Conservation (phyloP, 257 asterid genomes). For the Solanum arcanum region DNA sequence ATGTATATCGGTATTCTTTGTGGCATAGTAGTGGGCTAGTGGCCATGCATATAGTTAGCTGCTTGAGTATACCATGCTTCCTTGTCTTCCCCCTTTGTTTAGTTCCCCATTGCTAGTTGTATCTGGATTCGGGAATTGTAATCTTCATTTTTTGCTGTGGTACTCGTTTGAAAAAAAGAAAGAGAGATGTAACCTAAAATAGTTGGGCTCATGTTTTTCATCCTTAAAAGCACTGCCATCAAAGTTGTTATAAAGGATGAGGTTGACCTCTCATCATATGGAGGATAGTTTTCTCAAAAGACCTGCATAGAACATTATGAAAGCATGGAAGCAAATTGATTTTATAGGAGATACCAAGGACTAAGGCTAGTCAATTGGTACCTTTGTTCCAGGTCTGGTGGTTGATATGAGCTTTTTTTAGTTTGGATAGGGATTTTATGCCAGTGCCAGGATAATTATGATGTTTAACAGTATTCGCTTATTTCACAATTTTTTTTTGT, state of each 20-base stretch:
- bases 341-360: background rate
- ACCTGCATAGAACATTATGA: background rate
- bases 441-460: background rate
- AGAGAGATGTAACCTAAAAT: background rate
- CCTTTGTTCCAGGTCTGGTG: background rate
- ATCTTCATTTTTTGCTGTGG: background rate
- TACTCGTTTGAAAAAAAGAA: background rate
- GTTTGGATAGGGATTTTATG: background rate
- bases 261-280: background rate
- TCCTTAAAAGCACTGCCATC: background rate
- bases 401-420: background rate
- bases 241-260: background rate
- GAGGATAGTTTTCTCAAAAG: background rate
- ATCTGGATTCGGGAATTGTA: background rate
- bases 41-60: background rate
- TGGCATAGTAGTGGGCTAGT: background rate
- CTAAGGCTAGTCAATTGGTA: background rate
- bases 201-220: background rate
- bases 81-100: background rate
- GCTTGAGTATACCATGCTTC: background rate
- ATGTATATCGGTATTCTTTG: background rate
- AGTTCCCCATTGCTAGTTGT: background rate
- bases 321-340: background rate
- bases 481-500: background rate
- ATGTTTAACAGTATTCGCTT: background rate